phyloP scores from a whole-genome alignment of 2,329 filamentous ascomycete species.

The Colletotrichum destructivum region DNA sequence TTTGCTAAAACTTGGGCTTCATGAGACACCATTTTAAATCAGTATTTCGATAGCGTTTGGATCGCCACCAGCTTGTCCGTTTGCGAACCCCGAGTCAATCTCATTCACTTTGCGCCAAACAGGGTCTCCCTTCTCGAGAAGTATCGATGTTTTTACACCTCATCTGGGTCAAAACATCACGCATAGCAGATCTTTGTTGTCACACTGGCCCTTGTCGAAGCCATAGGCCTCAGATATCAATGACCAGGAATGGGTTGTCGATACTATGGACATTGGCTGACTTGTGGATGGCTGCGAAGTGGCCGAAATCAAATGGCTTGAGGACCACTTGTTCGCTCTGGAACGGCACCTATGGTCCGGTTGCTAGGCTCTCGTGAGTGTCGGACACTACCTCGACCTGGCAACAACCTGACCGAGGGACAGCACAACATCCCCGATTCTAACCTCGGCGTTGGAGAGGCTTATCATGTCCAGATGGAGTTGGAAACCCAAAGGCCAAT shows the following conservation, averaged over 20 bases:
- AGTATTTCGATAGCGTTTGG: too few relatives aligned
- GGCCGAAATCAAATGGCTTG: not conserved
- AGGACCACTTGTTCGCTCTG: not conserved
- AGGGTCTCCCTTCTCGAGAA: not conserved
- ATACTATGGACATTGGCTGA: not conserved
- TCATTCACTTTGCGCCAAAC: too few relatives aligned
- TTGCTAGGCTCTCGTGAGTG: not conserved
- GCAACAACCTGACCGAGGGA: not conserved
- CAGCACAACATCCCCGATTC: not conserved
- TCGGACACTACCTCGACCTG: too few relatives aligned
- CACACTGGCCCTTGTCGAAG: not conserved
- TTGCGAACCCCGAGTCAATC: too few relatives aligned
- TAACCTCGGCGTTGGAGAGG: not conserved
- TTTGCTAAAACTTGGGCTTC: too few relatives aligned
- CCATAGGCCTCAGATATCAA: not conserved
- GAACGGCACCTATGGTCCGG: not conserved
- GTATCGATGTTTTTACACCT: too few relatives aligned
- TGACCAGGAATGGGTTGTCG: not conserved
- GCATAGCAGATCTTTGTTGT: too few relatives aligned
- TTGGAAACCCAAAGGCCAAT: not conserved
- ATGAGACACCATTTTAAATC: too few relatives aligned
- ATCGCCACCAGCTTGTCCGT: too few relatives aligned
- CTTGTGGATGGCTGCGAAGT: not conserved
- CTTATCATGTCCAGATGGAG: not conserved
- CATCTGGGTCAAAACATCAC: not conserved